Conservation (phyloP, 2,329 filamentous ascomycete species). For the Phyllosticta citriasiana region DNA sequence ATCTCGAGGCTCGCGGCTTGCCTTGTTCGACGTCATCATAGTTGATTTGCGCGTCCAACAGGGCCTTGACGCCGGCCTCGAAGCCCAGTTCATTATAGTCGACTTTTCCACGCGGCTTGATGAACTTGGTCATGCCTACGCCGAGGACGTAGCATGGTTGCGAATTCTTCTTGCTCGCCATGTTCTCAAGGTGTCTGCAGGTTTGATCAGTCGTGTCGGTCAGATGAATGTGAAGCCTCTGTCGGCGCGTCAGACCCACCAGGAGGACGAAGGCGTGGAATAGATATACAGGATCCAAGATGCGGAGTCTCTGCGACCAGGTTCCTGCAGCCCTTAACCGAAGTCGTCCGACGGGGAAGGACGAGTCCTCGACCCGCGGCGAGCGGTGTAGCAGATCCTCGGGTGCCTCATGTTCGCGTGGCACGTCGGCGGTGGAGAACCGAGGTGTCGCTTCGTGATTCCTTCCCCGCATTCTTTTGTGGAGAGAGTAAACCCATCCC, state of each 20-base stretch:
- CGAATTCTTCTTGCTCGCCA: conserved; percentile 40
- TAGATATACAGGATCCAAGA: neutral
- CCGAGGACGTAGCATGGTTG: conserved; percentile 75
- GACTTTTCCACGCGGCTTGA: conserved; percentile 88
- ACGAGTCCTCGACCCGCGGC: neutral
- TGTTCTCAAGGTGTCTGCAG: conserved; percentile 22
- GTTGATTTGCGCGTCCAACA: conserved; percentile 75
- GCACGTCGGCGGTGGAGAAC: neutral
- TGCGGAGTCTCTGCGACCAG: neutral
- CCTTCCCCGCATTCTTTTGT: too few relatives aligned
- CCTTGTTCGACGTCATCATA: conserved; percentile 96
- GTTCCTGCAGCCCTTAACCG: neutral
- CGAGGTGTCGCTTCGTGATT: too few relatives aligned
- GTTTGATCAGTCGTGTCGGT: neutral
- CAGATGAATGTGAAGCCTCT: too few relatives aligned
- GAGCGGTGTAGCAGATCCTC: neutral
- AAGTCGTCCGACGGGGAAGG: neutral
- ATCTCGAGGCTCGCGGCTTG: neutral
- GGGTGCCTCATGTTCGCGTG: neutral
- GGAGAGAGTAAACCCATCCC: too few relatives aligned
- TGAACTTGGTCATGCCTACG: conserved; percentile 98
- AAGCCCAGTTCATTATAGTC: conserved; percentile 93
- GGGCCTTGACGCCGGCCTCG: conserved; percentile 81
- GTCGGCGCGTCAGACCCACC: too few relatives aligned
- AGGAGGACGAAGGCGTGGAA: neutral